These are phyloP conservation scores for Basidiobolus meristosporus DNA, from an alignment of 371 early-diverging fungal genomes.

Conservation along the genomic window DNA sequence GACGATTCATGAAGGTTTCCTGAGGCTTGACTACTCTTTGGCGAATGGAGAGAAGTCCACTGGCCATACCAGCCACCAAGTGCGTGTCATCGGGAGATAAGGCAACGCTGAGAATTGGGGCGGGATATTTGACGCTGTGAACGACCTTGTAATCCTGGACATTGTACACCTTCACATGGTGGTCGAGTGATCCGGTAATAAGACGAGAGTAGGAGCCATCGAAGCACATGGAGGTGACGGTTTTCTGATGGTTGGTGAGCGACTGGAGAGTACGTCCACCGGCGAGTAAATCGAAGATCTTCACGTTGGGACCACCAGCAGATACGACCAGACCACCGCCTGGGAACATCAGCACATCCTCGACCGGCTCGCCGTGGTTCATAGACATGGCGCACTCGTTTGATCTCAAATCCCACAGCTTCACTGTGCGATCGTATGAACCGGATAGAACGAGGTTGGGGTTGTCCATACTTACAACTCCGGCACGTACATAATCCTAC, in stretches of 20 bases:
- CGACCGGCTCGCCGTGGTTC: conserved; percentile 75
- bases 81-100: conserved; percentile 60
- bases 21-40: conserved; percentile 39
- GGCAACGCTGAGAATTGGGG: conserved; percentile 53
- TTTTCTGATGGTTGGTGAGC: conserved; percentile 83
- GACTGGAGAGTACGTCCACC: conserved; percentile 60
- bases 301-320: conserved; percentile 58
- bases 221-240: conserved; percentile 70
- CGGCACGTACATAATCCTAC: conserved; percentile 70
- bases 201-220: conserved; percentile 56
- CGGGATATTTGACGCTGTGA: conserved; percentile 73
- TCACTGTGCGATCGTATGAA: conserved; percentile 88
- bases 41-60: conserved; percentile 73
- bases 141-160: conserved; percentile 68
- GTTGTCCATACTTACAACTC: conserved; percentile 48
- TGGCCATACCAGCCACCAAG: conserved; percentile 83
- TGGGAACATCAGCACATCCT: conserved; percentile 66
- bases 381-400: conserved; percentile 55
- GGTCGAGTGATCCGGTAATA: conserved; percentile 82
- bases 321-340: conserved; percentile 66
- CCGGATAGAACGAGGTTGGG: conserved; percentile 68
- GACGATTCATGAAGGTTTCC: conserved; percentile 17
- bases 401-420: conserved; percentile 75
- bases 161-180: conserved; percentile 84
- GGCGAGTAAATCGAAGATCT: conserved; percentile 72